Evolutionary conservation across 768 basidiomycete genomes (phyloP).

Genomic region (Lentinula detonsa): DNA sequence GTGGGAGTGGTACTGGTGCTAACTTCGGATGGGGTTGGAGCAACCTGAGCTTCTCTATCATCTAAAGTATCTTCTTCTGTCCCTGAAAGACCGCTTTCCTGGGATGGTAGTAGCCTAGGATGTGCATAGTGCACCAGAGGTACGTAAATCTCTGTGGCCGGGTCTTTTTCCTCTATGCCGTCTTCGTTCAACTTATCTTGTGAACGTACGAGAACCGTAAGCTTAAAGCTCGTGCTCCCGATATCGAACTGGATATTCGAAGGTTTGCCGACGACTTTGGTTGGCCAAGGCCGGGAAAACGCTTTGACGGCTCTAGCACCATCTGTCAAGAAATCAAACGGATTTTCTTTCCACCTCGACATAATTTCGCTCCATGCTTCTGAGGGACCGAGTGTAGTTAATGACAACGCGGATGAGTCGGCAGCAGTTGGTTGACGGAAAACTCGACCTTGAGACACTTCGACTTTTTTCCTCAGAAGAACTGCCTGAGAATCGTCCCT

Average conservation of each 20-base stretch:
- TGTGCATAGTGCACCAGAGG: conserved; percentile 87
- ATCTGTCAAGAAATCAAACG: conserved; percentile 72
- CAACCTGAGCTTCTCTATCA: neutral
- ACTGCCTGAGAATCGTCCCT: conserved; percentile 32
- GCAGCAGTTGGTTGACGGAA: conserved; percentile 11
- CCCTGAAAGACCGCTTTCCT: neutral
- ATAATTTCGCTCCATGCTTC: conserved; percentile 15
- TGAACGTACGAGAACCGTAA: conserved; percentile 55
- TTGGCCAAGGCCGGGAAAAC: conserved; percentile 81
- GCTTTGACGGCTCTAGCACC: conserved; percentile 83
- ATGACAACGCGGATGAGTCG: conserved; percentile 27
- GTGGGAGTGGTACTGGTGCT: conserved; percentile 6
- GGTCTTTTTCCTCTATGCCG: conserved; percentile 21
- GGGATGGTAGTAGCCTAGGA: conserved; percentile 18
- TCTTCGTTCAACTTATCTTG: conserved; percentile 40
- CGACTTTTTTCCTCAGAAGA: conserved; percentile 25
- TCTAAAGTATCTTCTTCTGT: neutral
- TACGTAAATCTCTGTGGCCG: conserved; percentile 86
- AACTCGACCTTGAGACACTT: conserved; percentile 6
- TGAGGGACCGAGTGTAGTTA: conserved; percentile 22
- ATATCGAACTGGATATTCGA: conserved; percentile 73
- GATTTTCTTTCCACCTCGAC: conserved; percentile 36
- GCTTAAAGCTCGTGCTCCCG: conserved; percentile 58
- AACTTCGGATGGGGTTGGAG: neutral
- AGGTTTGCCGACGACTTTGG: conserved; percentile 65